Evolutionary conservation across 1,284 basidiomycete genomes (phyloP).

Genomic region (Sanghuangporus weigelae): DNA sequence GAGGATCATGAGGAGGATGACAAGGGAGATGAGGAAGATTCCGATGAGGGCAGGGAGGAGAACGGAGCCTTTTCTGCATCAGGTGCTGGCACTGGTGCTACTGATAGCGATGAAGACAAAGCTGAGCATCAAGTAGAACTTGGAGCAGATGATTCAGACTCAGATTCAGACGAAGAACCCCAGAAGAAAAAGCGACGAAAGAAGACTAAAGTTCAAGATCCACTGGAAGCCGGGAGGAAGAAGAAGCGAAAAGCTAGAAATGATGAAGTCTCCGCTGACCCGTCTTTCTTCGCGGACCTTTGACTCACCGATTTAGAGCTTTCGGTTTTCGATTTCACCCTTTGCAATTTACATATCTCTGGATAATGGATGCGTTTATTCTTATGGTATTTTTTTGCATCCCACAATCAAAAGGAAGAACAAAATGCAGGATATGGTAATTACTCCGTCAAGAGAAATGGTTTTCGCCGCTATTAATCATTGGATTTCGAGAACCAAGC

Average conservation of each 20-base stretch:
- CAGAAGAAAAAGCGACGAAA: slow-evolving; percentile 43
- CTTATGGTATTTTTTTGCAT: too few species aligned
- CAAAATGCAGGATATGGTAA: too few species aligned
- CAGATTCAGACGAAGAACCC: slow-evolving; percentile 31
- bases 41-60: neutral
- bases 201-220: slow-evolving; percentile 50
- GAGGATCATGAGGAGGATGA: slow-evolving; percentile 21
- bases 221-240: slow-evolving; percentile 38
- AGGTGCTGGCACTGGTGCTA: slow-evolving; percentile 18
- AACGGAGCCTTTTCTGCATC: slow-evolving; percentile 21
- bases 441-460: too few species aligned
- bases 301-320: slow-evolving; percentile 28
- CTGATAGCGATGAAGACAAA: slow-evolving; percentile 26
- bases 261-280: slow-evolving; percentile 47
- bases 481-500: too few species aligned
- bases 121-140: slow-evolving; percentile 18
- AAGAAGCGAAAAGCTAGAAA: slow-evolving; percentile 45
- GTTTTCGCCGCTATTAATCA: too few species aligned
- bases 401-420: too few species aligned
- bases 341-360: neutral
- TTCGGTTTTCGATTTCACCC: neutral
- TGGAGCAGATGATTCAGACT: slow-evolving; percentile 23
- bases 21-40: slow-evolving; percentile 25
- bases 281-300: slow-evolving; percentile 68
- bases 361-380: neutral